Conservation (phyloP, 2,329 filamentous ascomycete species). For the Trichophyton benhamiae region DNA sequence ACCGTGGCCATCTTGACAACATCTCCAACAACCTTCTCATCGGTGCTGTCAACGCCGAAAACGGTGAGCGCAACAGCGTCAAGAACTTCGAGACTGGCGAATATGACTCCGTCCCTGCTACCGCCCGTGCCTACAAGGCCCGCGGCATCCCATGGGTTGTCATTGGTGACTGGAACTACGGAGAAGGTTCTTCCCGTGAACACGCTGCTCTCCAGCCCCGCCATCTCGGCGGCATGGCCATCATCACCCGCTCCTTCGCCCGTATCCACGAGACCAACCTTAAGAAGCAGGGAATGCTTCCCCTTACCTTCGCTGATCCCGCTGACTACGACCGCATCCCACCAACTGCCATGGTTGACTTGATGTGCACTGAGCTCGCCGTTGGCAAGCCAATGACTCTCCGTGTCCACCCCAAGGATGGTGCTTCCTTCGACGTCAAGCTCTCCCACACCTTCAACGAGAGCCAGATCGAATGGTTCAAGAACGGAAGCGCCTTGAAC, state of each 20-base stretch:
- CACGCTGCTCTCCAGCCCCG: conserved; percentile 95
- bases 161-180: conserved; percentile 98
- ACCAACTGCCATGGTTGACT: conserved; percentile 82
- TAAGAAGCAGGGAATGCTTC: conserved; percentile 99
- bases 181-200: conserved; percentile 93
- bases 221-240: conserved; percentile 90
- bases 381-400: conserved; percentile 90
- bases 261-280: conserved; percentile 99
- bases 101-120: conserved; percentile 78
- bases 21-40: conserved; percentile 99
- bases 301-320: conserved; percentile 84
- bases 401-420: conserved; percentile 81
- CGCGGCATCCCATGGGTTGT: conserved; percentile 96
- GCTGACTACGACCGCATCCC: conserved; percentile 97
- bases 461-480: conserved; percentile 97
- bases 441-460: conserved; percentile 97
- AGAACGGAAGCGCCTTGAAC: conserved; percentile 93
- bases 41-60: conserved; percentile 89
- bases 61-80: conserved; percentile 95
- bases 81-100: conserved; percentile 78
- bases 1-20: conserved; percentile 97
- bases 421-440: conserved; percentile 70
- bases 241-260: conserved; percentile 90
- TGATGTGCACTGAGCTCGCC: conserved; percentile 75
- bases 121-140: conserved; percentile 96